A percentile compares a stretch with the other conserved stretches of the same genome.
phyloP scores from a whole-genome alignment of 192 early-diverging fungal genomes.

The Coemansia sp. region DNA sequence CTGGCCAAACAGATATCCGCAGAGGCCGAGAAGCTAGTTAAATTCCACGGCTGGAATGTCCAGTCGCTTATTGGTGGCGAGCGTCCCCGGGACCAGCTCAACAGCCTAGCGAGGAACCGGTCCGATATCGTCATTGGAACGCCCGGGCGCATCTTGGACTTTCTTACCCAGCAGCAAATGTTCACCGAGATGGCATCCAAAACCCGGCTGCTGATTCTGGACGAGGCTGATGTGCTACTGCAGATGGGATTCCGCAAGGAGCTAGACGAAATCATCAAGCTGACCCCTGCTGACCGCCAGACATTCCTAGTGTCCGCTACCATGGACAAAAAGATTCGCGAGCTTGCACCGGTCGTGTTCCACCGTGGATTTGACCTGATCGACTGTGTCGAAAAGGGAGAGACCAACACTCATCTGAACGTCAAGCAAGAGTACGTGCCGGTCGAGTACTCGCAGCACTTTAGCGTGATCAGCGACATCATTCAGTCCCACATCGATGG shows the following conservation, averaged over 20 bases:
- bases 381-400: conserved; percentile 86
- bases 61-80: conserved; percentile 84
- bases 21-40: conserved; percentile 71
- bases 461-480: conserved; percentile 66
- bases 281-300: conserved; percentile 72
- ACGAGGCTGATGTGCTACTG: conserved; percentile 95
- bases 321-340: conserved; percentile 69
- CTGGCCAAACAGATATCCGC: conserved; percentile 83
- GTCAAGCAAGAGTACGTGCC: conserved; percentile 81
- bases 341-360: conserved; percentile 70
- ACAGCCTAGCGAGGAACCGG: conserved; percentile 52
- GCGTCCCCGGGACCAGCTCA: conserved; percentile 60
- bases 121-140: conserved; percentile 94
- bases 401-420: conserved; percentile 78
- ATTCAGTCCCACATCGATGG: conserved; percentile 63
- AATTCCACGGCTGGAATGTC: conserved; percentile 65
- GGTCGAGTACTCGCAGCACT: conserved; percentile 65
- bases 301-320: conserved; percentile 97
- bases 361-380: conserved; percentile 69
- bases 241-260: conserved; percentile 94
- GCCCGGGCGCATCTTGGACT: conserved; percentile 88
- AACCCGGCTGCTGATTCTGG: conserved; percentile 74
- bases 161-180: conserved; percentile 61
- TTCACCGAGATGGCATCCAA: conserved; percentile 60
- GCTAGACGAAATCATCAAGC: conserved; percentile 69